Percentiles rank a stretch among this genome's conserved stretches.
Evolutionary conservation across 108 stramenopile genomes (phyloP).

Genomic region (Chaetoceros muelleri): DNA sequence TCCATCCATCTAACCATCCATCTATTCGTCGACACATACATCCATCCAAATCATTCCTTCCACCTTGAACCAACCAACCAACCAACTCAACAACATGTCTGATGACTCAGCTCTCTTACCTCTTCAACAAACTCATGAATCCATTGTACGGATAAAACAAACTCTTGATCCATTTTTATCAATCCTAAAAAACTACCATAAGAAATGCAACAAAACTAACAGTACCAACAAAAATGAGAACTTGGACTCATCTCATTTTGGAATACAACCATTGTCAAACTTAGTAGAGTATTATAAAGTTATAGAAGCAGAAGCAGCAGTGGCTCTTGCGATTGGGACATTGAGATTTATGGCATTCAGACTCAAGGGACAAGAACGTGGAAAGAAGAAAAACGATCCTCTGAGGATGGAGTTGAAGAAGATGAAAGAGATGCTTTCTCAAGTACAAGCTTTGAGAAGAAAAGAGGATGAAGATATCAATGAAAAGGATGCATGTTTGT

Average conservation of each 20-base stretch:
- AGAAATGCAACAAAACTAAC: too few species aligned
- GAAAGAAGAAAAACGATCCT: conserved; percentile 48
- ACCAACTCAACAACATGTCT: not conserved
- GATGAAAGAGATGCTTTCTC: conserved; percentile 35
- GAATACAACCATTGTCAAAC: too few species aligned
- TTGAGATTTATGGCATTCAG: conserved; percentile 69
- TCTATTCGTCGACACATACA: too few species aligned
- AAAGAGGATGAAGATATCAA: not conserved
- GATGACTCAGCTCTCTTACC: not conserved
- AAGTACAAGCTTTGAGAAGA: not conserved
- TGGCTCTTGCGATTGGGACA: conserved; percentile 67
- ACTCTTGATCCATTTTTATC: not conserved
- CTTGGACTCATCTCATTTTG: not conserved
- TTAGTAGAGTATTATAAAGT: not conserved
- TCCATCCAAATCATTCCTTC: too few species aligned
- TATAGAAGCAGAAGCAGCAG: conserved; percentile 38
- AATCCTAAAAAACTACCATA: not conserved
- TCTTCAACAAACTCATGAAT: not conserved
- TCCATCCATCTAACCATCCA: too few species aligned
- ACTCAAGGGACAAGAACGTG: conserved; percentile 46
- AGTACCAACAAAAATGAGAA: too few species aligned
- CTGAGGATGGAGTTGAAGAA: conserved; percentile 60
- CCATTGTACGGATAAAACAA: not conserved
- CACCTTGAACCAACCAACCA: too few species aligned
- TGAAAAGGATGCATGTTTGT: too few species aligned